These are phyloP conservation scores for Fistulifera pelliculosa DNA, from an alignment of 108 stramenopile genomes.

Conservation along the genomic window DNA sequence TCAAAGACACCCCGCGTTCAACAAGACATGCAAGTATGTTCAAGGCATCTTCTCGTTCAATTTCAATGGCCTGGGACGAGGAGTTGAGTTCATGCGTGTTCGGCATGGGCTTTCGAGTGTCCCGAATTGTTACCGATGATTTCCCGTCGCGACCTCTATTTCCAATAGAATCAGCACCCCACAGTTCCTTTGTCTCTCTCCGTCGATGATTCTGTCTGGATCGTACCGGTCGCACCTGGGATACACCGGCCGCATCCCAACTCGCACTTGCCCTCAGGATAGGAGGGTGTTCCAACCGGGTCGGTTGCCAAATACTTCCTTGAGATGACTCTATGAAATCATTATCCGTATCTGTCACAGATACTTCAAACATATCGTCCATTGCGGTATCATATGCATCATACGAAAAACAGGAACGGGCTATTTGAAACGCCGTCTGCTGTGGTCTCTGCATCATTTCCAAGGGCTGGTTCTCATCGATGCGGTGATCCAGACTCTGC, in stretches of 20 bases:
- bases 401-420: conserved; percentile 11
- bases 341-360: too few relatives aligned
- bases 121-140: not conserved
- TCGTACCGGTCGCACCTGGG: not conserved
- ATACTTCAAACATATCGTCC: not conserved
- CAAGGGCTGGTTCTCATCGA: too few relatives aligned
- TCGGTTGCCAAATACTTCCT: too few relatives aligned
- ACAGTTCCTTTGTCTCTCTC: not conserved
- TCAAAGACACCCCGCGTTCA: conserved; percentile 32
- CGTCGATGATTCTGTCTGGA: too few relatives aligned
- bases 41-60: conserved; percentile 58
- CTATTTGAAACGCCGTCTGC: not conserved
- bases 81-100: not conserved
- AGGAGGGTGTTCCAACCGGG: too few relatives aligned
- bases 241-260: conserved; percentile 3
- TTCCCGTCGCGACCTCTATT: conserved; percentile 11
- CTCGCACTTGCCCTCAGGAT: not conserved
- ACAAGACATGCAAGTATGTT: conserved; percentile 53
- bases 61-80: conserved; percentile 36
- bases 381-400: conserved; percentile 1
- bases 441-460: too few relatives aligned
- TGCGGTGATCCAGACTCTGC: too few relatives aligned
- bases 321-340: too few relatives aligned
- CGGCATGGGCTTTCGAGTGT: not conserved
- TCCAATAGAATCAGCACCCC: conserved; percentile 10